These are phyloP conservation scores for Hymenoscyphus repandus DNA, from an alignment of 2,329 filamentous ascomycete genomes.

Conservation along the genomic window DNA sequence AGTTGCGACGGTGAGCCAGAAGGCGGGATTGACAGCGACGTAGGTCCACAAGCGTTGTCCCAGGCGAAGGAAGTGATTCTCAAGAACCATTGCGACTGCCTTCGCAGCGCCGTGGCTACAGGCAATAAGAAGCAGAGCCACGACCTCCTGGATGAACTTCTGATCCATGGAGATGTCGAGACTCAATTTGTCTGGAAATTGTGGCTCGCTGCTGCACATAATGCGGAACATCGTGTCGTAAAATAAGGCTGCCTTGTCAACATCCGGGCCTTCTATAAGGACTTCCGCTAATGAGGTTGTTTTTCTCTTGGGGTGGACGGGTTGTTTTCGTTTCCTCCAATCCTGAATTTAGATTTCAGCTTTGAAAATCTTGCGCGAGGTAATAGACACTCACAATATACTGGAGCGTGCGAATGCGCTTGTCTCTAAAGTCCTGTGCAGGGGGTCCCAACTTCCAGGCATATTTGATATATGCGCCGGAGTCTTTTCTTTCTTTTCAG, in stretches of 20 bases:
- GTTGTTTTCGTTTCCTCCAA: not conserved
- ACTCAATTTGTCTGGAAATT: constrained; percentile 15
- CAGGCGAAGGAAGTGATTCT: constrained; percentile 24
- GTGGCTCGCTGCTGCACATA: not conserved
- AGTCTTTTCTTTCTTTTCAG: constrained; percentile 9
- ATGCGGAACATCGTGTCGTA: constrained; percentile 29
- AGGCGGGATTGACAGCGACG: constrained; percentile 15
- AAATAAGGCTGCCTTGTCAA: constrained; percentile 8
- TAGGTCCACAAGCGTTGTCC: constrained; percentile 23
- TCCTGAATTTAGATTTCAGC: not conserved
- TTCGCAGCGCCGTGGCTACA: constrained; percentile 15
- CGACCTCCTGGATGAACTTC: constrained; percentile 16
- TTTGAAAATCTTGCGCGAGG: not conserved
- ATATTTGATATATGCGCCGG: constrained; percentile 21
- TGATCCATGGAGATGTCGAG: constrained; percentile 11
- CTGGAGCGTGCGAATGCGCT: constrained; percentile 20
- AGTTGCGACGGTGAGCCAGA: constrained; percentile 23
- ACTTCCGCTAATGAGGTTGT: constrained; percentile 9
- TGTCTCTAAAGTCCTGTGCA: constrained; percentile 11
- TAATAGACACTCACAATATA: constrained; percentile 19
- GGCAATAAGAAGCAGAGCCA: constrained; percentile 21
- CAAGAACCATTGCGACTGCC: constrained; percentile 18
- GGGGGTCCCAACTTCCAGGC: constrained; percentile 2
- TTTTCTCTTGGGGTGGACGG: not conserved
- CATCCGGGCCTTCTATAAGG: constrained; percentile 1